Percentiles rank a stretch among this genome's conserved stretches.
Conservation (phyloP, 306 rosid genomes). For the Argentina anserina region DNA sequence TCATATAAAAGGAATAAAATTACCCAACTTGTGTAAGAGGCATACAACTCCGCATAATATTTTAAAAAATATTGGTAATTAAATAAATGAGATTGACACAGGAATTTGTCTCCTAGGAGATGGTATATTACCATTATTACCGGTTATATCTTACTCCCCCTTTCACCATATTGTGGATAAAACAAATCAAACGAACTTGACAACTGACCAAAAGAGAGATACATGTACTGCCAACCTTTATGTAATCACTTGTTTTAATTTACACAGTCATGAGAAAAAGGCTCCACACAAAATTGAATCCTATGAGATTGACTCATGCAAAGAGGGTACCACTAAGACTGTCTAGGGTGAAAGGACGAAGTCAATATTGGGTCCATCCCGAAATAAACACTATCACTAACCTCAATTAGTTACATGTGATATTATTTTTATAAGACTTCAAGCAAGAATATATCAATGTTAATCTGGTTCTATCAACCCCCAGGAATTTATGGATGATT, state of each 20-base stretch:
- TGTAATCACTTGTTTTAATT: not conserved
- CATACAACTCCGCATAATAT: not conserved
- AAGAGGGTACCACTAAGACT: not conserved
- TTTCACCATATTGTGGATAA: not conserved
- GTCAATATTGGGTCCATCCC: not conserved
- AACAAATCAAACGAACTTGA: not conserved
- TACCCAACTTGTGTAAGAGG: not conserved
- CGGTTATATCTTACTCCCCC: not conserved
- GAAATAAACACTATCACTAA: not conserved
- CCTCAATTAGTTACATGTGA: not conserved
- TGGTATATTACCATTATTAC: not conserved
- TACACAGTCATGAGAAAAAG: not conserved
- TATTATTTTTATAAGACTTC: not conserved
- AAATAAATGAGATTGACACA: too few species aligned
- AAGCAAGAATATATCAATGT: not conserved
- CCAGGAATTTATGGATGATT: not conserved
- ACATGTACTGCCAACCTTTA: not conserved
- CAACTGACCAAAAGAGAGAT: not conserved
- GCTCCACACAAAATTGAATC: not conserved
- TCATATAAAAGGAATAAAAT: conserved; percentile 7
- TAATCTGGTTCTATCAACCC: not conserved
- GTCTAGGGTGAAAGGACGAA: not conserved
- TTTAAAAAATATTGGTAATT: too few species aligned
- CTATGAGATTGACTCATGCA: not conserved
- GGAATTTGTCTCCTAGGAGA: too few species aligned